Conservation (phyloP, 768 basidiomycete species). For the Amanita fuliginea region DNA sequence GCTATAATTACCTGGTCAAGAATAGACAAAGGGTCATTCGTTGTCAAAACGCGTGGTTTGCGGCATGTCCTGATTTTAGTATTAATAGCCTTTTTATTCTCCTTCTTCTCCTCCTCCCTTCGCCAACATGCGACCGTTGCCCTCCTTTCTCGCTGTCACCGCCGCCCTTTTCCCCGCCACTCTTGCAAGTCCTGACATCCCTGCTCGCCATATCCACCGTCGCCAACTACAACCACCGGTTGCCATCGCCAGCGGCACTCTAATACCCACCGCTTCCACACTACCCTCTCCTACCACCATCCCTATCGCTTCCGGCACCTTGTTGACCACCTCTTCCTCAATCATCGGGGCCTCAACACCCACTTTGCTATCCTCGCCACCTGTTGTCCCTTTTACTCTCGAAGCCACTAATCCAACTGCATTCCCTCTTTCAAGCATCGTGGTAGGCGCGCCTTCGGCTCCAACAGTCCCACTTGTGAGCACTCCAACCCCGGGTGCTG, state of each 20-base stretch:
- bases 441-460: conserved; percentile 28
- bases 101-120: not conserved
- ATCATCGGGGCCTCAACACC: conserved; percentile 6
- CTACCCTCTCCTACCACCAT: conserved; percentile 4
- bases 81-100: not conserved
- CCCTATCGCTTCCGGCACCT: conserved; percentile 1
- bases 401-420: conserved; percentile 49
- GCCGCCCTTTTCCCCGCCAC: conserved; percentile 24
- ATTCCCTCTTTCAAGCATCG: conserved; percentile 40
- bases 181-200: not conserved
- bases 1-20: not conserved
- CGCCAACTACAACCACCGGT: too few relatives aligned
- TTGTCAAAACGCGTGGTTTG: not conserved
- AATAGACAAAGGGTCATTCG: not conserved
- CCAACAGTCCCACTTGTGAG: conserved; percentile 34
- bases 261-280: not conserved
- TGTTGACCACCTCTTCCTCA: not conserved
- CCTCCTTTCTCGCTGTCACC: conserved; percentile 11
- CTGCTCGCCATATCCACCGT: not conserved
- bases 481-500: conserved; percentile 37
- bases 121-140: not conserved
- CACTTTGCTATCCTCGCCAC: conserved; percentile 12
- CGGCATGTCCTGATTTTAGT: not conserved
- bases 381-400: conserved; percentile 33
- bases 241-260: not conserved